These are phyloP conservation scores for Phoma sp. DNA, from an alignment of 2,329 filamentous ascomycete genomes.

Conservation along the genomic window DNA sequence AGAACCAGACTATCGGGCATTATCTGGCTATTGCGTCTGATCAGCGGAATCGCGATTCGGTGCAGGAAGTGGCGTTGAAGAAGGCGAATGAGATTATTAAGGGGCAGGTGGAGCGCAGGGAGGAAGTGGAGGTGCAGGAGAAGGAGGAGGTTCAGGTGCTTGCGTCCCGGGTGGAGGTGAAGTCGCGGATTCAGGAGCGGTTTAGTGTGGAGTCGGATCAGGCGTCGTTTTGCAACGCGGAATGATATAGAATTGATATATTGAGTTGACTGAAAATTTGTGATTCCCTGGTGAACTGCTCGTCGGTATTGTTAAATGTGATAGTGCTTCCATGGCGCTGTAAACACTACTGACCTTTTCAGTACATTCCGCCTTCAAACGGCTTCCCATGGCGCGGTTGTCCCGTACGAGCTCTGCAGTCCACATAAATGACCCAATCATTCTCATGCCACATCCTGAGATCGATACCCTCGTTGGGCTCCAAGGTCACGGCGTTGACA, in stretches of 20 bases:
- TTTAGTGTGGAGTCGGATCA: background rate
- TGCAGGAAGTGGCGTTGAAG: background rate
- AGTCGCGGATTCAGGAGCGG: conserved; percentile 2
- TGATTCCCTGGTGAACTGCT: too few species aligned
- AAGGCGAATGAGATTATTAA: background rate
- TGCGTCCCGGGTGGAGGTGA: background rate
- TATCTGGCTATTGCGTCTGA: background rate
- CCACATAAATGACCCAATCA: conserved; percentile 40
- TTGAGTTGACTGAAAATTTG: too few species aligned
- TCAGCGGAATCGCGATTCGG: background rate
- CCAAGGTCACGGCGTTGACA: conserved; percentile 43
- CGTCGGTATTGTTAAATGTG: too few species aligned
- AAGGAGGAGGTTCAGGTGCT: background rate
- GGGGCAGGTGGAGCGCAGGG: too few species aligned
- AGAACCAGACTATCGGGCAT: background rate
- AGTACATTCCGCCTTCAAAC: conserved; percentile 18
- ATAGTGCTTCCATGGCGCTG: background rate
- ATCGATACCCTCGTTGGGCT: conserved; percentile 34
- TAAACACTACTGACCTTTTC: background rate
- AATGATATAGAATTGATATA: too few species aligned
- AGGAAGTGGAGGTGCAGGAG: background rate
- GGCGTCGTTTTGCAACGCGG: too few species aligned
- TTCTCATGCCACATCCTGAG: conserved; percentile 44
- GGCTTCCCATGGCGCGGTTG: conserved; percentile 4
- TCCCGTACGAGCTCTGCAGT: conserved; percentile 19